A percentile compares a stretch with the other conserved stretches of the same genome.
These are phyloP conservation scores for Fusarium sp. DNA, from an alignment of 2,329 filamentous ascomycete species.

Conservation along the genomic window DNA sequence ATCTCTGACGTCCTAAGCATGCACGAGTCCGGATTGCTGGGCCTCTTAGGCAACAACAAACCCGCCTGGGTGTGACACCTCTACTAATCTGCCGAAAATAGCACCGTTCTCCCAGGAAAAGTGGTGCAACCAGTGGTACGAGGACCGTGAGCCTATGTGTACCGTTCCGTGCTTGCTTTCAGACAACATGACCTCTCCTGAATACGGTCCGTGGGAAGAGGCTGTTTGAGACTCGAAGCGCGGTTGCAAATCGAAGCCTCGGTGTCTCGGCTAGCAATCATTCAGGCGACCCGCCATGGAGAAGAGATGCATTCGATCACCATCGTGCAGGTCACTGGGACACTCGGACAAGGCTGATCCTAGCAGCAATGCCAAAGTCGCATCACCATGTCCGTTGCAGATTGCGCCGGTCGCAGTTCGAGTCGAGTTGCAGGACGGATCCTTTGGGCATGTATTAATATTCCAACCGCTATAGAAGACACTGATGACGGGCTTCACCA, in stretches of 20 bases:
- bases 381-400: conserved; percentile 4
- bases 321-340: conserved; percentile 13
- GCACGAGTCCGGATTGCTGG: background rate
- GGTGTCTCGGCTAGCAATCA: conserved; percentile 22
- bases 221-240: conserved; percentile 3
- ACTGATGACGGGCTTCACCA: conserved; percentile 27
- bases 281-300: conserved; percentile 19
- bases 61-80: background rate
- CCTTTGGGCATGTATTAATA: conserved; percentile 15
- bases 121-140: conserved; percentile 19
- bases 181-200: background rate
- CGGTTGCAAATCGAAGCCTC: conserved; percentile 17
- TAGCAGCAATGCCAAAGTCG: background rate
- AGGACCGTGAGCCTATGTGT: conserved; percentile 12
- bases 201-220: background rate
- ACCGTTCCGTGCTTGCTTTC: conserved; percentile 8
- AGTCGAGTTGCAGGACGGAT: conserved; percentile 13
- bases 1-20: background rate
- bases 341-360: conserved; percentile 15
- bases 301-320: background rate
- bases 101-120: conserved; percentile 29
- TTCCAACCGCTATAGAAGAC: conserved; percentile 2
- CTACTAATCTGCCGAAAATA: conserved; percentile 38
- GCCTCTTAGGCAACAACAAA: conserved; percentile 13
- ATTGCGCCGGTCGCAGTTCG: background rate